These are phyloP conservation scores for Globisporangium rhizosaccharum DNA, from an alignment of 352 stramenopile genomes.

Conservation along the genomic window DNA sequence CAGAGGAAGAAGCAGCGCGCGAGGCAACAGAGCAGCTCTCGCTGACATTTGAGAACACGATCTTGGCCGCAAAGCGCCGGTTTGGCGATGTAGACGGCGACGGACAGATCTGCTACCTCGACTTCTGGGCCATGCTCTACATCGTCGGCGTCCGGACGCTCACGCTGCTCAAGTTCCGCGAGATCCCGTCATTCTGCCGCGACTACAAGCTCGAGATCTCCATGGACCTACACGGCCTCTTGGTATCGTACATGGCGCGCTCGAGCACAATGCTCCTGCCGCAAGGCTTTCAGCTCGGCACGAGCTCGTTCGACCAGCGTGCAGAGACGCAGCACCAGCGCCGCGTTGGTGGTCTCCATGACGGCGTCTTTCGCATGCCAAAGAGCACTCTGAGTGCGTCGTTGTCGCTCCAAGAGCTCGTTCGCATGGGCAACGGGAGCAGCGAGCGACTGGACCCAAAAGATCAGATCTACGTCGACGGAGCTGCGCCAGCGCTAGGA, in stretches of 20 bases:
- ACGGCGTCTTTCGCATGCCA: slow-evolving; percentile 35
- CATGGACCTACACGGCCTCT: slow-evolving; percentile 30
- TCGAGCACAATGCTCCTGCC: slow-evolving; percentile 53
- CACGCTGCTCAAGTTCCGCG: slow-evolving; percentile 49
- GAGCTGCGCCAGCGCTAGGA: slow-evolving; percentile 15
- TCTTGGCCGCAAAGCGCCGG: slow-evolving; percentile 33
- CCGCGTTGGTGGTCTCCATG: slow-evolving; percentile 41
- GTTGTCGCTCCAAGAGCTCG: slow-evolving; percentile 41
- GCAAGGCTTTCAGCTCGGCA: slow-evolving; percentile 42
- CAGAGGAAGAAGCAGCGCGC: slow-evolving; percentile 25
- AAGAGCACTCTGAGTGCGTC: slow-evolving; percentile 21
- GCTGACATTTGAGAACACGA: slow-evolving; percentile 45
- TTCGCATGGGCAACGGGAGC: background rate
- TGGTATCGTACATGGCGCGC: slow-evolving; percentile 55
- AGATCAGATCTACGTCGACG: slow-evolving; percentile 32
- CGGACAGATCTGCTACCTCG: slow-evolving; percentile 67
- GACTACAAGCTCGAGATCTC: slow-evolving; percentile 79
- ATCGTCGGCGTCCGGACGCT: slow-evolving; percentile 55
- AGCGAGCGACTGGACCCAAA: slow-evolving; percentile 11
- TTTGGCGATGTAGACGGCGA: slow-evolving; percentile 56
- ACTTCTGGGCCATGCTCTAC: slow-evolving; percentile 84
- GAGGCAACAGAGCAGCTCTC: slow-evolving; percentile 23
- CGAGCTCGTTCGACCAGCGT: slow-evolving; percentile 46
- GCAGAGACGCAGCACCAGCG: slow-evolving; percentile 29
- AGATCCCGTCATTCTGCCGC: slow-evolving; percentile 66